phyloP scores from a whole-genome alignment of 176 grass and related monocot species.

The Aegilops bicornis region DNA sequence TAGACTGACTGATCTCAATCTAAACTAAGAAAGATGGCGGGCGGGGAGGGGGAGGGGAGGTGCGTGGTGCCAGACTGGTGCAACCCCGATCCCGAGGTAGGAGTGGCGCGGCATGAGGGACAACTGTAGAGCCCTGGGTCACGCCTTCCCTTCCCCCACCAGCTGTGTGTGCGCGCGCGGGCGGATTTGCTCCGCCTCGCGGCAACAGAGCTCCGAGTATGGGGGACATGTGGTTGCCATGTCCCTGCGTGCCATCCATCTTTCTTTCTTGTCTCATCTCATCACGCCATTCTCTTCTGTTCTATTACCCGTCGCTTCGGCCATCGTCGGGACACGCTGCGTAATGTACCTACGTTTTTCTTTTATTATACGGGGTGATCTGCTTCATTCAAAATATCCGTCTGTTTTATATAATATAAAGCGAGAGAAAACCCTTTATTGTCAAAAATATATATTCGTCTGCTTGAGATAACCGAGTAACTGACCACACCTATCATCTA shows the following conservation, averaged over 20 bases:
- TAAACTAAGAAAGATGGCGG: not conserved
- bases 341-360: too few species aligned
- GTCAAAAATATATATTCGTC: too few species aligned
- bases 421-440: too few species aligned
- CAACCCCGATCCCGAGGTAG: slow-evolving; percentile 7
- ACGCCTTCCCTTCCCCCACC: slow-evolving; percentile 12
- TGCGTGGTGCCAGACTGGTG: slow-evolving; percentile 9
- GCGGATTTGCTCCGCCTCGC: not conserved
- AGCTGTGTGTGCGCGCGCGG: not conserved
- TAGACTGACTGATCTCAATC: not conserved
- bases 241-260: not conserved
- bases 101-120: not conserved
- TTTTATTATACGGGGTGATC: too few species aligned
- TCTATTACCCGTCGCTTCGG: too few species aligned
- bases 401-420: too few species aligned
- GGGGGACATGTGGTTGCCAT: slow-evolving; percentile 27
- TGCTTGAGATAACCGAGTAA: too few species aligned
- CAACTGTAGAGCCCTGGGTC: not conserved
- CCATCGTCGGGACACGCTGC: too few species aligned
- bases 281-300: too few species aligned
- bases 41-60: not conserved
- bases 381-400: too few species aligned
- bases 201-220: slow-evolving; percentile 30
- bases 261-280: not conserved
- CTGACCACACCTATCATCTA: too few species aligned